Evolutionary conservation across 163 green algal species (phyloP), one percentile per base, ranked within the genome.

Genomic region (Prototheca cutis): DNA sequence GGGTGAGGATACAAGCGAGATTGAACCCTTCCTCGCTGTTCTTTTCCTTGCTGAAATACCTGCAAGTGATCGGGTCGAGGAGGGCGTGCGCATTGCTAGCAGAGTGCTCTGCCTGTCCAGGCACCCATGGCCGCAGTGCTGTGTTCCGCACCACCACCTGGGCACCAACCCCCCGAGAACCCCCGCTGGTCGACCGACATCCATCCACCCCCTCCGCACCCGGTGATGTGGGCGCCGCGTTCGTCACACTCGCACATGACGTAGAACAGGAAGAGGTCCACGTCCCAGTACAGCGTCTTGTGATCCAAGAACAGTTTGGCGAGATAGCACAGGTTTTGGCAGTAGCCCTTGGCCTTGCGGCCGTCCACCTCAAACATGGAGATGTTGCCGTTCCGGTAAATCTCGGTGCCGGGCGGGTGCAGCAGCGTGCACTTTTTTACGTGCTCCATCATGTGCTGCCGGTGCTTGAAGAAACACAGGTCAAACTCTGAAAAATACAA

Each of bases 191-290:
- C n/a, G n/a, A n/a, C n/a, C n/a, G n/a, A n/a, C n/a, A n/a, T n/a
- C n/a, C n/a, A n/a, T n/a, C 36, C 27, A 36, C 36, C 2, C 40
- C 49, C 59, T 0, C 31, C 51, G 75, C 93, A 96, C 3, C 89
- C 88, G 5, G 94, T 86, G 31, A 93, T 81, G 74, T 95, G 89
- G n/a, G 85, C 88, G 17, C 90, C 90, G 4, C 84, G 66, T 61
- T 86, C 78, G 68, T 88, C 81, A 47, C 66, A 90, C 78, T 98
- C 93, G 76, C 92, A 98, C 56, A 99, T 76, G 40, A 99, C 79
- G 78, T 99, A 99, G 76, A 99, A 99, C 18, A 99, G 80, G 75
- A 99, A 99, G 30, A 97, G 80, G 80, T 99, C 90, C 10, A 98
- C 90, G 64, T 98, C 92, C 67, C 95, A 98, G 82, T 95, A 97